phyloP scores from a whole-genome alignment of 1,139 yeast species.

The Torulaspora pretoriensis region DNA sequence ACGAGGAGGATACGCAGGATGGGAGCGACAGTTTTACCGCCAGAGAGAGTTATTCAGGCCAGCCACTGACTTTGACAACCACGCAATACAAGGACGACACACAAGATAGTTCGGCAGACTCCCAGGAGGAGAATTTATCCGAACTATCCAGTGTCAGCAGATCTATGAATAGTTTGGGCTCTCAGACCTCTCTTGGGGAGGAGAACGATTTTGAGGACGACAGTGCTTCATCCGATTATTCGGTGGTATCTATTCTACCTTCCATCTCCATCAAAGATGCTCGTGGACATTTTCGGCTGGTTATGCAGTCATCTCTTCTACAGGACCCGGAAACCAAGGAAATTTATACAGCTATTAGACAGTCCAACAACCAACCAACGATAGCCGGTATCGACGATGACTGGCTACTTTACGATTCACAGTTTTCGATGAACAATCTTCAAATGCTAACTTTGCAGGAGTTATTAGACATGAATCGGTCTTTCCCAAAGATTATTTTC shows the following conservation, averaged over 20 bases:
- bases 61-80: conserved; percentile 20
- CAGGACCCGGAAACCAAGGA: conserved; percentile 27
- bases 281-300: conserved; percentile 33
- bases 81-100: conserved; percentile 17
- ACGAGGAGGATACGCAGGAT: conserved; percentile 5
- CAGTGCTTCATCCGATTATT: conserved; percentile 19
- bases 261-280: conserved; percentile 32
- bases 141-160: conserved; percentile 20
- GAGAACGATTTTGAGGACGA: conserved; percentile 11
- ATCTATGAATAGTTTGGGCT: conserved; percentile 17
- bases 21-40: conserved; percentile 8
- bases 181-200: conserved; percentile 16
- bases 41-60: conserved; percentile 25
- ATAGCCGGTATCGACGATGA: conserved; percentile 37
- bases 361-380: conserved; percentile 32
- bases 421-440: conserved; percentile 38
- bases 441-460: conserved; percentile 38
- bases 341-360: conserved; percentile 35
- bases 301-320: conserved; percentile 33
- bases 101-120: conserved; percentile 3
- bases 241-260: conserved; percentile 31
- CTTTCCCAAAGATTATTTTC: conserved; percentile 37
- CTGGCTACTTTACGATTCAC: conserved; percentile 40
- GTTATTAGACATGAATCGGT: conserved; percentile 32
- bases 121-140: conserved; percentile 12